These are phyloP conservation scores for Aphanomyces cochlioides DNA, from an alignment of 352 stramenopile genomes.

Conservation along the genomic window DNA sequence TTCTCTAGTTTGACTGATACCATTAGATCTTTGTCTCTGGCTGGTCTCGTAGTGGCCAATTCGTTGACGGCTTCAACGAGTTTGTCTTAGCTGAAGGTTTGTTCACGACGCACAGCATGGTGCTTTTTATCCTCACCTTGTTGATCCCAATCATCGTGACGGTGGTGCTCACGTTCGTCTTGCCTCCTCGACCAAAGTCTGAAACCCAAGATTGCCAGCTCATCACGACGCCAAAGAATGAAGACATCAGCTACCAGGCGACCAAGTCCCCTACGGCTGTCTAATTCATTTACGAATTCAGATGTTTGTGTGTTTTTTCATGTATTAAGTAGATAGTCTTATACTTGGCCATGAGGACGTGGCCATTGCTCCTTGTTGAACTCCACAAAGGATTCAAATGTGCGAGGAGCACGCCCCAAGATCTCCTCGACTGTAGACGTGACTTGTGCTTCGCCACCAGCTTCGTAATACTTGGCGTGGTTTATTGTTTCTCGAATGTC, in stretches of 20 bases:
- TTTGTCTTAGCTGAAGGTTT: constrained; percentile 69
- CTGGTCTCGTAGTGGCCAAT: constrained; percentile 46
- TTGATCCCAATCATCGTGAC: constrained; percentile 58
- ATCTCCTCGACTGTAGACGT: constrained; percentile 40
- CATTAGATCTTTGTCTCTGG: constrained; percentile 61
- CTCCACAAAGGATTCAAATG: constrained; percentile 47
- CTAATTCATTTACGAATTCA: not conserved
- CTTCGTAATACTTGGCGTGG: constrained; percentile 45
- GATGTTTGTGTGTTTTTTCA: too few relatives aligned
- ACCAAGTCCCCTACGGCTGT: constrained; percentile 20
- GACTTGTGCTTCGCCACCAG: constrained; percentile 41
- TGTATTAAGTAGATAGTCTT: too few relatives aligned
- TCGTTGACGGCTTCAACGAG: constrained; percentile 74
- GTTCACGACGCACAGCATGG: constrained; percentile 73
- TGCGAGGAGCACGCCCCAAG: constrained; percentile 38
- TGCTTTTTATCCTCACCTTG: constrained; percentile 71
- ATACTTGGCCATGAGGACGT: too few relatives aligned
- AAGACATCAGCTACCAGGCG: not conserved
- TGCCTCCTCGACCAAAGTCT: constrained; percentile 30
- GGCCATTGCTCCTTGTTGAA: constrained; percentile 49
- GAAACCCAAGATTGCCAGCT: not conserved
- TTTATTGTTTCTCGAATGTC: constrained; percentile 55
- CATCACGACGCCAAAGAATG: not conserved
- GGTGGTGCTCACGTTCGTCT: constrained; percentile 50
- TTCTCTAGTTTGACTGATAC: not conserved